Percentiles rank a stretch among this genome's conserved stretches.
phyloP scores from a whole-genome alignment of 208 protist genomes.

The Zelonia costaricensis region DNA sequence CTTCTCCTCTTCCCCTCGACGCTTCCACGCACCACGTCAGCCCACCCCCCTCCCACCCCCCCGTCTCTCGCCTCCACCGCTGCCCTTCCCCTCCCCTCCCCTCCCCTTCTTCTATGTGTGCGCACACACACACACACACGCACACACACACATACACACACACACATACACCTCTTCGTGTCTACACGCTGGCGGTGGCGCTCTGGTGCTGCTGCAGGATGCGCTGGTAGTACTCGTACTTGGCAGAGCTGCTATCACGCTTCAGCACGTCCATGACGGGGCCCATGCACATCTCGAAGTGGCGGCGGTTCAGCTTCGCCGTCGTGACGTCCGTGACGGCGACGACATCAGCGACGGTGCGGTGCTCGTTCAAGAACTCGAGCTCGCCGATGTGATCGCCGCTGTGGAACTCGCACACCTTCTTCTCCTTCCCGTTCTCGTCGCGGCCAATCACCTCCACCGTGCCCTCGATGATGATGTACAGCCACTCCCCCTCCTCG shows the following conservation, averaged over 20 bases:
- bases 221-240: conserved; percentile 93
- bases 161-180: conserved; percentile 2
- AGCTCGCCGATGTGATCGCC: conserved; percentile 91
- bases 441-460: conserved; percentile 90
- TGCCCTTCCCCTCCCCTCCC: background rate
- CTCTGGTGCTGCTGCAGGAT: conserved; percentile 60
- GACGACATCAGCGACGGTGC: conserved; percentile 80
- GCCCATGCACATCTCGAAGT: conserved; percentile 94
- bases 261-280: conserved; percentile 90
- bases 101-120: conserved; percentile 3
- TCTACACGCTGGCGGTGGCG: background rate
- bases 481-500: conserved; percentile 90
- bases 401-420: conserved; percentile 83
- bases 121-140: conserved; percentile 2
- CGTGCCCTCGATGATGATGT: conserved; percentile 87
- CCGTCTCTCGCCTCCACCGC: background rate
- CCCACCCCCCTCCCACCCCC: background rate
- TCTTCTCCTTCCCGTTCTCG: conserved; percentile 51
- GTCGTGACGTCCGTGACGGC: conserved; percentile 80
- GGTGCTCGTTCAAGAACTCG: conserved; percentile 92
- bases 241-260: conserved; percentile 64
- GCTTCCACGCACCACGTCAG: too few relatives aligned
- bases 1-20: too few relatives aligned
- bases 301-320: conserved; percentile 88
- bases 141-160: conserved; percentile 21